Evolutionary conservation across 441 rosid genomes (phyloP).

Genomic region (Omphalea diandra): DNA sequence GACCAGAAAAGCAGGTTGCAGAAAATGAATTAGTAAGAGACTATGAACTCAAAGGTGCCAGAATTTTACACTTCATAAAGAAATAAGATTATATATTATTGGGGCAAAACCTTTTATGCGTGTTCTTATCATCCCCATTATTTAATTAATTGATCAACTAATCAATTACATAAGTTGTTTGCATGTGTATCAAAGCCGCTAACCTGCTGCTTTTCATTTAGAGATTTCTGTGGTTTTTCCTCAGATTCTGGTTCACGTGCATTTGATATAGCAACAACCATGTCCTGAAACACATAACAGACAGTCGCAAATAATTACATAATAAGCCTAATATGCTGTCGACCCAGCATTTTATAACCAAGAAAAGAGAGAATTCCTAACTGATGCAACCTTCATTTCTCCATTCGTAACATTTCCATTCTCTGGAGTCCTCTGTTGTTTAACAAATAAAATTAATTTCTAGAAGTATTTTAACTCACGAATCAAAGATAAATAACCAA

Average conservation of each 20-base stretch:
- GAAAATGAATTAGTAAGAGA: slow-evolving; percentile 23
- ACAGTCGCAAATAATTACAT: slow-evolving; percentile 22
- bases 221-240: slow-evolving; percentile 94
- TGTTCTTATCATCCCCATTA: neutral
- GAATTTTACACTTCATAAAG: neutral
- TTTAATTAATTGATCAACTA: neutral
- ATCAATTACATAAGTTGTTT: neutral
- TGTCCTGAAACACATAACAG: slow-evolving; percentile 47
- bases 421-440: slow-evolving; percentile 83
- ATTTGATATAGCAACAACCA: slow-evolving; percentile 48
- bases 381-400: slow-evolving; percentile 61
- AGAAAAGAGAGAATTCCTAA: slow-evolving; percentile 34
- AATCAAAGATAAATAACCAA: slow-evolving; percentile 11
- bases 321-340: slow-evolving; percentile 12
- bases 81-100: neutral
- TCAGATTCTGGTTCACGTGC: slow-evolving; percentile 86
- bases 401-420: slow-evolving; percentile 77
- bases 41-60: slow-evolving; percentile 7
- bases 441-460: slow-evolving; percentile 25
- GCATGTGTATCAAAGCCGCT: slow-evolving; percentile 16
- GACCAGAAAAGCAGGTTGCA: slow-evolving; percentile 24
- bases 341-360: slow-evolving; percentile 5
- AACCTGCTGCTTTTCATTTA: slow-evolving; percentile 99
- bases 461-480: slow-evolving; percentile 17
- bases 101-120: neutral